Evolutionary conservation across 2,329 filamentous ascomycete species (phyloP).

Genomic region (Gremmenia infestans): DNA sequence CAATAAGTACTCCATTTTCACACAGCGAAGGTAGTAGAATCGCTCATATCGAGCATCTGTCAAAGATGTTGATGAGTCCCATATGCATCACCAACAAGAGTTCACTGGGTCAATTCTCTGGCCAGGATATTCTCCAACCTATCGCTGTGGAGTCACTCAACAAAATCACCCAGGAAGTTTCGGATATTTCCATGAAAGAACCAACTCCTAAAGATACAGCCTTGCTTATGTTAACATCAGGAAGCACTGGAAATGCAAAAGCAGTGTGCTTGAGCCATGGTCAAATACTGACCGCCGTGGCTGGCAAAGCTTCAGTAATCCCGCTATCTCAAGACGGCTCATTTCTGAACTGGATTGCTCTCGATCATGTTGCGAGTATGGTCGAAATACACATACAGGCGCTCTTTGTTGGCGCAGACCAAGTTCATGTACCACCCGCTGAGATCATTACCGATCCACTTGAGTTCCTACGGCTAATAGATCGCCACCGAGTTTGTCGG

Average conservation of each 20-base stretch:
- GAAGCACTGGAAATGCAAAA: slow-evolving; percentile 47
- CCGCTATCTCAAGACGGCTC: slow-evolving; percentile 28
- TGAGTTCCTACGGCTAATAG: slow-evolving; percentile 37
- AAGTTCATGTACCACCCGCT: slow-evolving; percentile 41
- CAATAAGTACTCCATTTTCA: slow-evolving; percentile 32
- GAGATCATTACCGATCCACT: slow-evolving; percentile 38
- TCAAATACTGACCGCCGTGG: slow-evolving; percentile 39
- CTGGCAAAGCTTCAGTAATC: slow-evolving; percentile 34
- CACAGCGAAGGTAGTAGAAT: slow-evolving; percentile 23
- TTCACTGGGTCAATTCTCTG: neutral
- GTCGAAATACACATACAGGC: slow-evolving; percentile 48
- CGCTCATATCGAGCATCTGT: slow-evolving; percentile 29
- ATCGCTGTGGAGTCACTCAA: slow-evolving; percentile 1
- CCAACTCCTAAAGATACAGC: slow-evolving; percentile 22
- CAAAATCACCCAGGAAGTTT: neutral
- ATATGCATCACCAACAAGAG: slow-evolving; percentile 5
- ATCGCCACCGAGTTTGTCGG: slow-evolving; percentile 37
- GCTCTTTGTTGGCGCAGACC: slow-evolving; percentile 36
- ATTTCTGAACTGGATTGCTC: slow-evolving; percentile 37
- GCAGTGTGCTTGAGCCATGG: slow-evolving; percentile 40
- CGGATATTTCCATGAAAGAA: neutral
- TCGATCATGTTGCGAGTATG: slow-evolving; percentile 51
- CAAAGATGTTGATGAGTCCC: slow-evolving; percentile 2
- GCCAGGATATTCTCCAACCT: neutral
- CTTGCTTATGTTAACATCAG: slow-evolving; percentile 47